Base-by-base conservation (phyloP, 768 basidiomycete species). In the Tephrocybe sp. region DNA sequence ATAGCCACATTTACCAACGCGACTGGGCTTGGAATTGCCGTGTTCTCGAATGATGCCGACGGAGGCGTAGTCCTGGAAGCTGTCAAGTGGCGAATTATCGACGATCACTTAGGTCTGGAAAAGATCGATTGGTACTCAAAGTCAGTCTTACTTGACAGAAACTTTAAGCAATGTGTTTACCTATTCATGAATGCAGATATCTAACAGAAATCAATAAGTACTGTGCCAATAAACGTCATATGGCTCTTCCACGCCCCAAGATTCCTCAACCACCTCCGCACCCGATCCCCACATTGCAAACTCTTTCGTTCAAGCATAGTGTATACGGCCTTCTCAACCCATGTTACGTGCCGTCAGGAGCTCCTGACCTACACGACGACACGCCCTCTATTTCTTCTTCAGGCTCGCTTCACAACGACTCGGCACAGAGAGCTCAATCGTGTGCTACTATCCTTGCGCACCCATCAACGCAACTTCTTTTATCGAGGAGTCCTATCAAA, bases 11-110 rank as follows among this genome's bases (percentile, higher is more conserved):
- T 73, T 46, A 71, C 74, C 0, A 54, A 70, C 37, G 68, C 72
- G 20, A 68, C 52, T 1, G 55, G 71, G 30, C 60, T 78, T 8
- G 76, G 64, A 1, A 63, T 78, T 23, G 61, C 73, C 9, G 59
- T 69, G 1, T 62, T 77, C 2, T 71, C 71, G 3, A 76, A 77
- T 48, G 74, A 77, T 46, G 73, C 60, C 0, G 62, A 63, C 18
- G 75, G 73, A 9, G 56, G 55, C 8, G 60, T 54, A 25, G 52
- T 76, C 25, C 55, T 68, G 17, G 70, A 74, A 51, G 54, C 68
- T 26, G 68, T 72, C 8, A 73, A 73, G 42, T 73, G 64, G 59
- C 59, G 68, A 11, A 69, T 76, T n/a, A 61, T 63, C 5, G 73
- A 76, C 20, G 66, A 72, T 11, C 30, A 73, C 3, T 58, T 76